Conservation (phyloP, 2,329 filamentous ascomycete genomes). For the Fusarium nelsonii region DNA sequence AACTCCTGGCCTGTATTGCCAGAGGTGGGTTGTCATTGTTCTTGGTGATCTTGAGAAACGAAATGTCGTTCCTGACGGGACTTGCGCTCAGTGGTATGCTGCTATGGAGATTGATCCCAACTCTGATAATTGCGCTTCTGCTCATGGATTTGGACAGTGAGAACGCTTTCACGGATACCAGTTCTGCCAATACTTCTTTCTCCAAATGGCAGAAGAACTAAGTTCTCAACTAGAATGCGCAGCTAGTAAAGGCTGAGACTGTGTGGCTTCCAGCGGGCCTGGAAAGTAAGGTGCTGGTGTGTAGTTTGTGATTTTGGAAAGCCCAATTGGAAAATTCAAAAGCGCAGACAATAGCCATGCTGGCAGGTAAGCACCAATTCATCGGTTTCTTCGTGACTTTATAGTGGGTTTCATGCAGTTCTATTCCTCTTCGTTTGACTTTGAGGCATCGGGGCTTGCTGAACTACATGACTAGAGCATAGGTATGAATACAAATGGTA, state of each 20-base stretch:
- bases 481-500: too few relatives aligned
- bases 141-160: background rate
- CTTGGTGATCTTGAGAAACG: background rate
- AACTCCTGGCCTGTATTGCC: background rate
- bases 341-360: background rate
- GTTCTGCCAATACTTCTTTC: background rate
- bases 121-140: background rate
- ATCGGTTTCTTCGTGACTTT: background rate
- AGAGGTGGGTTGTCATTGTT: slow-evolving; percentile 3
- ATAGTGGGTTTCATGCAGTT: background rate
- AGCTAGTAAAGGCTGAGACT: background rate
- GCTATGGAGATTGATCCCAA: background rate
- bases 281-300: background rate
- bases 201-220: background rate
- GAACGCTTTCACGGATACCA: background rate
- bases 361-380: background rate
- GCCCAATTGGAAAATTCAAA: too few relatives aligned
- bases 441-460: too few relatives aligned
- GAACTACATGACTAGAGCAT: too few relatives aligned
- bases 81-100: background rate
- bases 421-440: background rate
- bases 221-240: background rate
- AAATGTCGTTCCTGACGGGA: background rate
- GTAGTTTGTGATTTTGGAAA: background rate
- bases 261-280: background rate